These are phyloP conservation scores for Leptomonas pyrrhocoris DNA, from an alignment of 208 protist species.

Conservation along the genomic window DNA sequence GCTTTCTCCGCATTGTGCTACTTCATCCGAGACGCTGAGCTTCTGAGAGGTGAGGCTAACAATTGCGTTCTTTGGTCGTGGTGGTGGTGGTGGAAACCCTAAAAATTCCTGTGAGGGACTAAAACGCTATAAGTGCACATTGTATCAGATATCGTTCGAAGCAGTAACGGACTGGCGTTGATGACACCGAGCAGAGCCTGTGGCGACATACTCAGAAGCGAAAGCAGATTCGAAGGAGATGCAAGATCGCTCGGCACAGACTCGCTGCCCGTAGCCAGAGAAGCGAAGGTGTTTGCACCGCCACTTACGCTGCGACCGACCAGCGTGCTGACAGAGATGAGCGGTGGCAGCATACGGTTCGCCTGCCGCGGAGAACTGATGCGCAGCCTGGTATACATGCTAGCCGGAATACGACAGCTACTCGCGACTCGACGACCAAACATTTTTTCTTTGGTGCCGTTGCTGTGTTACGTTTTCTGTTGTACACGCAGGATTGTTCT, in stretches of 20 bases:
- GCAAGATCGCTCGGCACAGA: conserved; percentile 44
- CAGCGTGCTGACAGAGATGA: conserved; percentile 55
- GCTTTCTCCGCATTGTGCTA: no score
- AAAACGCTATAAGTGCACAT: conserved; percentile 93
- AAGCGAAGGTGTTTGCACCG: conserved; percentile 28
- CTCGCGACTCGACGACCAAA: conserved; percentile 83
- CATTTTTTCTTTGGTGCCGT: conserved; percentile 39
- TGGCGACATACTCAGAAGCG: conserved; percentile 56
- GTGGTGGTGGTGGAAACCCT: neutral
- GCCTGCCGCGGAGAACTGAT: conserved; percentile 82
- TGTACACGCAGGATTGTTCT: neutral
- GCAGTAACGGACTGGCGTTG: conserved; percentile 61
- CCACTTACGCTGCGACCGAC: conserved; percentile 45
- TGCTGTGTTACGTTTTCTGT: neutral
- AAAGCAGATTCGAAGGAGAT: conserved; percentile 44
- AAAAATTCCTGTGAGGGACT: conserved; percentile 32
- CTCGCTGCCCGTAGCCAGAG: conserved; percentile 32
- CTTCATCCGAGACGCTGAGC: no score
- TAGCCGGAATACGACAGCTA: conserved; percentile 74
- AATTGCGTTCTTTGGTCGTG: neutral
- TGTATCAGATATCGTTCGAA: conserved; percentile 90
- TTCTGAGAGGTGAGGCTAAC: neutral
- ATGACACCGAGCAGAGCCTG: conserved; percentile 55
- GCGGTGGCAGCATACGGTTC: conserved; percentile 71
- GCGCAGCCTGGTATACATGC: conserved; percentile 76